phyloP scores from a whole-genome alignment of 164 flowering plant species.

The Vitis riparia region DNA sequence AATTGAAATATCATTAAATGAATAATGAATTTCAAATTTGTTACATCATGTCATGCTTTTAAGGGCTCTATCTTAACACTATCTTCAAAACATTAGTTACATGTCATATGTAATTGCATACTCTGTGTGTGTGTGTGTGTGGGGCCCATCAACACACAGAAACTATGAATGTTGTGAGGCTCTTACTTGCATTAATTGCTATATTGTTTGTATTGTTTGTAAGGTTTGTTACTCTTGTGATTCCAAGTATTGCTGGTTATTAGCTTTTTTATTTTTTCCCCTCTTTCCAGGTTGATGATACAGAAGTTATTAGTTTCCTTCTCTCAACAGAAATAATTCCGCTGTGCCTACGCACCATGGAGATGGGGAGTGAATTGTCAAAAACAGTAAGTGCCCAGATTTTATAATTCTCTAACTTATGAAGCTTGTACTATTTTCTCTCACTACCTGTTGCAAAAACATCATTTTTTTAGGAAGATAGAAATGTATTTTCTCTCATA shows the following conservation, averaged over 20 bases:
- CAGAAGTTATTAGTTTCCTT: constrained; percentile 84
- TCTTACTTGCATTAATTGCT: background rate
- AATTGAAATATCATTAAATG: too few relatives aligned
- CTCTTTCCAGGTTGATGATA: constrained; percentile 74
- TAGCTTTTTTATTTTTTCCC: constrained; percentile 14
- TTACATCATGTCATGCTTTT: too few relatives aligned
- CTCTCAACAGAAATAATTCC: constrained; percentile 80
- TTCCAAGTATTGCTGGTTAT: background rate
- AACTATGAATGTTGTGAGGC: background rate
- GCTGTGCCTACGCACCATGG: constrained; percentile 85
- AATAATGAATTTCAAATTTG: too few relatives aligned
- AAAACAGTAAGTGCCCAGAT: constrained; percentile 64
- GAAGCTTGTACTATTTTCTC: background rate
- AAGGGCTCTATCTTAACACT: too few relatives aligned
- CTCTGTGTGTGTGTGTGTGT: background rate
- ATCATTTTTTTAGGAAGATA: too few relatives aligned
- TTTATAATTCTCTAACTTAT: background rate
- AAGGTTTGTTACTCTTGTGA: background rate
- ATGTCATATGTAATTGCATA: background rate
- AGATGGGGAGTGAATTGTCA: constrained; percentile 87
- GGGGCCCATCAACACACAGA: background rate
- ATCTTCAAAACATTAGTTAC: background rate
- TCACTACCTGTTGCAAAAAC: too few relatives aligned
- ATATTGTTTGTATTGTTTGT: background rate
- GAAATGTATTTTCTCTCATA: too few relatives aligned